Conservation (phyloP, 1,284 basidiomycete genomes). For the Gymnopus androsaceus region DNA sequence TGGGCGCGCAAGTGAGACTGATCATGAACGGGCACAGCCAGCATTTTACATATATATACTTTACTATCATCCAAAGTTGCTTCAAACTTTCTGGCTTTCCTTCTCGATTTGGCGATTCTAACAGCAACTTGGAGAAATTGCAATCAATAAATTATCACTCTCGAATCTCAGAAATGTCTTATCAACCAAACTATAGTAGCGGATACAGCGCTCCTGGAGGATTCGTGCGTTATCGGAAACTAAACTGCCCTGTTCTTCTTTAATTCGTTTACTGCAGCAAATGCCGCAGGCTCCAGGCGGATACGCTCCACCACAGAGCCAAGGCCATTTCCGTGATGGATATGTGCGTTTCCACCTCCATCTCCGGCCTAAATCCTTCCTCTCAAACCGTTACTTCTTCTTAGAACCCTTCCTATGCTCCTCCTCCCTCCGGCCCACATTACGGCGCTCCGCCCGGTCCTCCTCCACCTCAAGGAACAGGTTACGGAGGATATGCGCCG, state of each 20-base stretch:
- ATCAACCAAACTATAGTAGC: too few relatives aligned
- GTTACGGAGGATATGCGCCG: constrained; percentile 19
- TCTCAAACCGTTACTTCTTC: background rate
- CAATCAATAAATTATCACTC: too few relatives aligned
- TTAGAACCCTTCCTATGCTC: constrained; percentile 7
- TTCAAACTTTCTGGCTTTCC: too few relatives aligned
- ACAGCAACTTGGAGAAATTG: too few relatives aligned
- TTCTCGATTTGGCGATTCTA: too few relatives aligned
- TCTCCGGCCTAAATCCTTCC: background rate
- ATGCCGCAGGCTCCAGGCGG: background rate
- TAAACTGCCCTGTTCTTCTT: background rate
- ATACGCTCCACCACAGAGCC: background rate
- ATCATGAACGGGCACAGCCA: too few relatives aligned
- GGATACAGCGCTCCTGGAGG: background rate
- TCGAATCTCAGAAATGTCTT: too few relatives aligned
- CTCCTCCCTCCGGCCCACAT: background rate
- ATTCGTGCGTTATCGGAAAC: background rate
- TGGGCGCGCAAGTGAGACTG: too few relatives aligned
- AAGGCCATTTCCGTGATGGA: constrained; percentile 1
- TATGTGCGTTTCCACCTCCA: background rate
- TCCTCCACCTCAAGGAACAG: constrained; percentile 8
- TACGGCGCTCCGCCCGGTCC: background rate
- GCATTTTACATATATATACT: too few relatives aligned
- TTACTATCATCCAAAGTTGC: too few relatives aligned
- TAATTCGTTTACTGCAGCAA: background rate